Base-by-base conservation (phyloP, 1,139 yeast species). In the Ogataea hybrid region DNA sequence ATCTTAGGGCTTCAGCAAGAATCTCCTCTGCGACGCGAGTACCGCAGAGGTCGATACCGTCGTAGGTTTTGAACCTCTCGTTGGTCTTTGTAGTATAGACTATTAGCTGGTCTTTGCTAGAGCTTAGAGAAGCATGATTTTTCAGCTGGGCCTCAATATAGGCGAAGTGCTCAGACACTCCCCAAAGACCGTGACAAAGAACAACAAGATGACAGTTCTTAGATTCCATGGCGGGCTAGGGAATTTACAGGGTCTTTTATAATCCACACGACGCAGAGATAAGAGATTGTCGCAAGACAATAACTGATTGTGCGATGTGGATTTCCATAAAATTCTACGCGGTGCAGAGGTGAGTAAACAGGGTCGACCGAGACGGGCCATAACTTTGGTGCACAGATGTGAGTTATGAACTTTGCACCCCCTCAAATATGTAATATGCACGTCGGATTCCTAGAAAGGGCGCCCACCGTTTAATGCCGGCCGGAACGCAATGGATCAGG, bases 131-230 rank as follows among this genome's bases (percentile, higher is more conserved):
- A 5, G 53, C 37, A 23, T 32, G 52, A 28, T 37, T 59, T 47
- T 23, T 59, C n/a, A 77, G 54, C 46, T 71, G 73, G 7, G 64
- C 54, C 42, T 68, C 69, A 30, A 81, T 65, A 57, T 84, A 83
- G 40, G 71, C 73, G 62, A 87, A 76, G 55, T 87, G 95, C 40
- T 75, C 64, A 6, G 78, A 67, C 43, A 79, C 77, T 2, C 95
- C 96, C 95, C 95, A 86, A 34, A 87, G 71, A 0, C 95, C 95
- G 64, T 86, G 95, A 39, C 84, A 85, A 18, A 87, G 69, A 3
- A 85, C 77, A 8, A 86, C 74, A 35, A 86, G 68, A 61, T 86
- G 95, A 52, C 56, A 57, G 10, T 45, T 37, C 14, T 31, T 32
- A 23, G 37, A 22, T 14, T 39, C 49, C 49, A 46, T 46, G 37